Percentiles rank a stretch among this genome's conserved stretches.
Conservation (phyloP, 345 rosid species). For the Chamaenerion angustifolium region DNA sequence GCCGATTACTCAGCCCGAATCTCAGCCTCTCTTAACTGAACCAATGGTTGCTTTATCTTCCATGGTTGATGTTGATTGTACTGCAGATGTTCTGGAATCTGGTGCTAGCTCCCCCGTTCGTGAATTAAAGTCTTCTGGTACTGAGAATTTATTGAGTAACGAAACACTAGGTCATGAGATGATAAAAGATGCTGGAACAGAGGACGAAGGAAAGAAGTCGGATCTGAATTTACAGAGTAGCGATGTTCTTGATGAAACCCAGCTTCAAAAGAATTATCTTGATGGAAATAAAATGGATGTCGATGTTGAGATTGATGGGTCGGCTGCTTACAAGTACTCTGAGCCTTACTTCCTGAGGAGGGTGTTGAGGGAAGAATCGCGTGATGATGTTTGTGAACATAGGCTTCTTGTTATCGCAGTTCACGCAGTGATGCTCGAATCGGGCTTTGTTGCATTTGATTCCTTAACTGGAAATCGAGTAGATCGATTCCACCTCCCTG, state of each 20-base stretch:
- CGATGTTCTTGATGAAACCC: neutral
- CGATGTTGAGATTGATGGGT: constrained; percentile 14
- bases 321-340: constrained; percentile 17
- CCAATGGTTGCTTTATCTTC: neutral
- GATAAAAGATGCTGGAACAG: constrained; percentile 4
- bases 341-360: constrained; percentile 53
- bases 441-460: constrained; percentile 47
- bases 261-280: neutral
- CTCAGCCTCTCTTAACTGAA: too few relatives aligned
- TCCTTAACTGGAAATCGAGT: constrained; percentile 18
- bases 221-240: neutral
- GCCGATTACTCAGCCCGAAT: too few relatives aligned
- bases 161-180: neutral
- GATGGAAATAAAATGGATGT: constrained; percentile 2
- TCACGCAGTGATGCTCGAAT: constrained; percentile 59
- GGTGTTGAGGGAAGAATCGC: constrained; percentile 35
- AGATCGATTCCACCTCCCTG: constrained; percentile 29
- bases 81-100: neutral
- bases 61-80: too few relatives aligned
- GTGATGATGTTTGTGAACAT: constrained; percentile 18
- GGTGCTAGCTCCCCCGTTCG: neutral
- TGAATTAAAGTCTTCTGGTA: neutral
- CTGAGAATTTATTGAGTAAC: neutral
- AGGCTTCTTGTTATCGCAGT: constrained; percentile 37
- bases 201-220: neutral